Percentiles rank a stretch among this genome's conserved stretches.
These are phyloP conservation scores for Marasmius fiardii DNA, from an alignment of 1,284 basidiomycete species.

Conservation along the genomic window DNA sequence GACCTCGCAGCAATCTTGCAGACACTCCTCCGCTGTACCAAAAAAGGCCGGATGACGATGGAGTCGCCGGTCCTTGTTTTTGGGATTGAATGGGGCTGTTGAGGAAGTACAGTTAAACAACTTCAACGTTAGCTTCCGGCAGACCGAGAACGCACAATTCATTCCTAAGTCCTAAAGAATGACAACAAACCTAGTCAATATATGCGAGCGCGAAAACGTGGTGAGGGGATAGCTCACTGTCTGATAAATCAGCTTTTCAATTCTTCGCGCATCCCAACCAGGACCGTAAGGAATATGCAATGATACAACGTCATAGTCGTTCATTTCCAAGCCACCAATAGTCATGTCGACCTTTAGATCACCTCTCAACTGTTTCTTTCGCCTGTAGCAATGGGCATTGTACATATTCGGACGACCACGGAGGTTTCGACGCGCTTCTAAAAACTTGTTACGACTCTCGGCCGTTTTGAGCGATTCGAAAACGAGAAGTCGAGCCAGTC, in stretches of 20 bases:
- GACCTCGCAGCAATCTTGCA: slow-evolving; percentile 61
- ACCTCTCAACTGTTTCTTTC: slow-evolving; percentile 39
- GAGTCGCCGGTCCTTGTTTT: slow-evolving; percentile 52
- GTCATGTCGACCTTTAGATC: slow-evolving; percentile 46
- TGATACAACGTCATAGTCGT: slow-evolving; percentile 53
- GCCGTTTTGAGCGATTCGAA: slow-evolving; percentile 48
- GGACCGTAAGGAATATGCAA: slow-evolving; percentile 63
- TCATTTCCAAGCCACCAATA: slow-evolving; percentile 48
- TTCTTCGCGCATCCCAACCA: slow-evolving; percentile 54
- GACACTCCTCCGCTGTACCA: slow-evolving; percentile 50
- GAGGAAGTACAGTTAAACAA: background rate
- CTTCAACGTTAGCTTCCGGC: background rate
- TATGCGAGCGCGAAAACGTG: background rate
- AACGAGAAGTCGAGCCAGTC: slow-evolving; percentile 55
- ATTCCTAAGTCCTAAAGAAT: slow-evolving; percentile 42
- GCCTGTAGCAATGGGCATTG: slow-evolving; percentile 21
- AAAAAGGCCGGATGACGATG: slow-evolving; percentile 65
- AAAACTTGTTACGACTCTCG: slow-evolving; percentile 39
- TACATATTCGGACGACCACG: slow-evolving; percentile 41
- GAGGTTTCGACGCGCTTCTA: slow-evolving; percentile 41
- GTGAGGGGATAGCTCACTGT: slow-evolving; percentile 30
- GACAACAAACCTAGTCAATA: slow-evolving; percentile 1
- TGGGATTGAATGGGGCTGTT: slow-evolving; percentile 55
- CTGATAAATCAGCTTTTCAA: slow-evolving; percentile 56
- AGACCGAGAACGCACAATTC: slow-evolving; percentile 39